phyloP scores from a whole-genome alignment of 495 filamentous ascomycete species.

The Aspergillus nanangensis region DNA sequence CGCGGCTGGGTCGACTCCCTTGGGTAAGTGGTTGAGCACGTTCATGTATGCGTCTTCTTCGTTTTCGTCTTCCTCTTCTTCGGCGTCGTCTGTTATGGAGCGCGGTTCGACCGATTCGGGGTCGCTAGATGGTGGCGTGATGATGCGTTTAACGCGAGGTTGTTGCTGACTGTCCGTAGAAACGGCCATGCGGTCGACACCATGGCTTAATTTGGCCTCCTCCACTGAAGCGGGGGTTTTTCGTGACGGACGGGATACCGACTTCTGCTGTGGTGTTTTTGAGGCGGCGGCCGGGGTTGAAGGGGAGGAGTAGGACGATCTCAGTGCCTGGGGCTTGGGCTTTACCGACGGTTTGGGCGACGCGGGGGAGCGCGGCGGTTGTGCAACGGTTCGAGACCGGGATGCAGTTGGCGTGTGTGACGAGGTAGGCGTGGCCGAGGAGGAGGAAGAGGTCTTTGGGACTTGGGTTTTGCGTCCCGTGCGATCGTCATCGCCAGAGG shows the following conservation, averaged over 20 bases:
- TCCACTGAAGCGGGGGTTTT: conserved; percentile 5
- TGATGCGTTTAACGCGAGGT: conserved; percentile 20
- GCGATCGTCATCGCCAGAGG: conserved; percentile 22
- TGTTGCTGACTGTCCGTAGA: conserved; percentile 20
- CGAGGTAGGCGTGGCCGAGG: conserved; percentile 1
- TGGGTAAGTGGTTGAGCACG: conserved; percentile 71
- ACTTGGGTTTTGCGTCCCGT: conserved; percentile 26
- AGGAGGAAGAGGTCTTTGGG: neutral
- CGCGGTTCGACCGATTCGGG: conserved; percentile 32
- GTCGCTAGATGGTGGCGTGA: conserved; percentile 43
- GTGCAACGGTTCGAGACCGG: conserved; percentile 8
- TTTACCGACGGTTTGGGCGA: conserved; percentile 33
- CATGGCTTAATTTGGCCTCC: conserved; percentile 24
- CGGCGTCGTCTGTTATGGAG: conserved; percentile 28
- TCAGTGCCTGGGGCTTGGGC: conserved; percentile 30
- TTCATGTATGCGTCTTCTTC: conserved; percentile 48
- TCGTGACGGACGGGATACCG: conserved; percentile 17
- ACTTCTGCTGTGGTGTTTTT: conserved; percentile 19
- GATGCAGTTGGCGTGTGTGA: neutral
- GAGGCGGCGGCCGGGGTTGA: conserved; percentile 17
- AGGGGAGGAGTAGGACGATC: conserved; percentile 25
- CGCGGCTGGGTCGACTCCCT: conserved; percentile 73
- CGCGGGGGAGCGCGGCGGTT: conserved; percentile 13
- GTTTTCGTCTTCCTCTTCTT: conserved; percentile 37
- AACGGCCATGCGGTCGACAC: conserved; percentile 23